Evolutionary conservation across 805 yeast species (phyloP).

Genomic region (Zygosaccharomyces bisporus): DNA sequence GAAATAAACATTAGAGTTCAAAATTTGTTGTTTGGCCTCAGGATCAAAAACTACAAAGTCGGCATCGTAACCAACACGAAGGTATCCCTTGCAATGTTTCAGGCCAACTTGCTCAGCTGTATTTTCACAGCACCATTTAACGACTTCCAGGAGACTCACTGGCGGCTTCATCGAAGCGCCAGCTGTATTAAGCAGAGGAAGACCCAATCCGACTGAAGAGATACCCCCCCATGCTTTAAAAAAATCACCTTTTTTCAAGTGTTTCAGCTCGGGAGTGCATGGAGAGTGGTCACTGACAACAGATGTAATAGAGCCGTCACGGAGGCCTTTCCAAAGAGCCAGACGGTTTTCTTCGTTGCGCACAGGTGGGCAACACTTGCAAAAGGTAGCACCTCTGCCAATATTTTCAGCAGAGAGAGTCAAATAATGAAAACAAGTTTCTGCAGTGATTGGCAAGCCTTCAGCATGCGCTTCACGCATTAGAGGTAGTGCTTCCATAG

Average conservation of each 20-base stretch:
- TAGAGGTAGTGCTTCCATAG: conserved; percentile 76
- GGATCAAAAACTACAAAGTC: conserved; percentile 84
- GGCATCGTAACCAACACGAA: conserved; percentile 78
- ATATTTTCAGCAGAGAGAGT: conserved; percentile 74
- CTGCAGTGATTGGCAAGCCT: conserved; percentile 70
- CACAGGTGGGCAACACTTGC: conserved; percentile 95
- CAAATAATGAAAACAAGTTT: conserved; percentile 91
- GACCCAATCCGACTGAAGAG: conserved; percentile 86
- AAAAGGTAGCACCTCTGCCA: conserved; percentile 73
- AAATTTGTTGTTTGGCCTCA: conserved; percentile 44
- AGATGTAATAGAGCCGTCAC: conserved; percentile 62
- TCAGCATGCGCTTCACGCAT: conserved; percentile 58
- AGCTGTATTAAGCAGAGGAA: conserved; percentile 76
- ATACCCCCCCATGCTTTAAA: conserved; percentile 97
- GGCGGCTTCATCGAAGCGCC: conserved; percentile 51
- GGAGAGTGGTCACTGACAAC: conserved; percentile 97
- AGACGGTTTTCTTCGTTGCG: conserved; percentile 68
- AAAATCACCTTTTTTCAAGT: conserved; percentile 78
- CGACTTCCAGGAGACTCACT: conserved; percentile 56
- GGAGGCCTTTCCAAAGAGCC: conserved; percentile 74
- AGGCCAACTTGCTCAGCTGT: conserved; percentile 87
- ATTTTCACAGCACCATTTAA: conserved; percentile 74
- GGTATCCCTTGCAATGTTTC: conserved; percentile 63
- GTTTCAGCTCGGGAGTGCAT: conserved; percentile 87
- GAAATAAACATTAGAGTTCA: conserved; percentile 58